A percentile compares a stretch with the other conserved stretches of the same genome.
phyloP scores from a whole-genome alignment of 2,329 filamentous ascomycete species.

The Reticulascus tulasneorum region DNA sequence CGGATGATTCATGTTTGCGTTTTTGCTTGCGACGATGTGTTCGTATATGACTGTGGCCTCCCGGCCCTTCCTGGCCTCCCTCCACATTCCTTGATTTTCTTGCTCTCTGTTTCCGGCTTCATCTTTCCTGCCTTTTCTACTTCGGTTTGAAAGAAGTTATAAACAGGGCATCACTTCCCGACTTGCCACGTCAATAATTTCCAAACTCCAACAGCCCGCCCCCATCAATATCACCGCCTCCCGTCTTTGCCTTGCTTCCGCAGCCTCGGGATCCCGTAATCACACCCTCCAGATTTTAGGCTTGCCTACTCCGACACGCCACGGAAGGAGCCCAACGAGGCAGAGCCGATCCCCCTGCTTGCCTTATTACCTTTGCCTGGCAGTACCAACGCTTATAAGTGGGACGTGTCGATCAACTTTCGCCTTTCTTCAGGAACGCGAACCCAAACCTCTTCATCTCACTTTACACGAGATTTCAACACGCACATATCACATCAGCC shows the following conservation, averaged over 20 bases:
- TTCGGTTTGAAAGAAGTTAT: too few relatives aligned
- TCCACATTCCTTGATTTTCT: too few relatives aligned
- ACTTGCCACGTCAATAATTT: not conserved
- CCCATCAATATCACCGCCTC: slow-evolving; percentile 13
- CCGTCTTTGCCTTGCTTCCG: slow-evolving; percentile 14
- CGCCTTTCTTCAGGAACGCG: slow-evolving; percentile 2
- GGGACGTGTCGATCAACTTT: slow-evolving; percentile 11
- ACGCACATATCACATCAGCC: slow-evolving; percentile 20
- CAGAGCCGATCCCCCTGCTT: slow-evolving; percentile 8
- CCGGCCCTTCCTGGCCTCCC: too few relatives aligned
- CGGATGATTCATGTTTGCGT: too few relatives aligned
- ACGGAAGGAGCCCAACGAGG: too few relatives aligned
- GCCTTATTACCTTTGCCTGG: slow-evolving; percentile 6
- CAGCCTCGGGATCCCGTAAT: slow-evolving; percentile 12
- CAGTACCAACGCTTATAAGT: slow-evolving; percentile 10
- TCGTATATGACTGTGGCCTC: too few relatives aligned
- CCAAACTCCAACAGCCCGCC: not conserved
- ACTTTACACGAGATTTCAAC: slow-evolving; percentile 11
- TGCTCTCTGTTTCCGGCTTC: too few relatives aligned
- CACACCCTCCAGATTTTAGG: slow-evolving; percentile 12
- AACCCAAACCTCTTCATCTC: slow-evolving; percentile 8
- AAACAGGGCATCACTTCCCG: too few relatives aligned
- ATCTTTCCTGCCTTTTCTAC: too few relatives aligned
- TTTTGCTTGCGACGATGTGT: too few relatives aligned
- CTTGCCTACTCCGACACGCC: slow-evolving; percentile 12